A percentile compares a stretch with the other conserved stretches of the same genome.
phyloP scores from a whole-genome alignment of 1,284 basidiomycete species.

The Pseudozyma thailandica region DNA sequence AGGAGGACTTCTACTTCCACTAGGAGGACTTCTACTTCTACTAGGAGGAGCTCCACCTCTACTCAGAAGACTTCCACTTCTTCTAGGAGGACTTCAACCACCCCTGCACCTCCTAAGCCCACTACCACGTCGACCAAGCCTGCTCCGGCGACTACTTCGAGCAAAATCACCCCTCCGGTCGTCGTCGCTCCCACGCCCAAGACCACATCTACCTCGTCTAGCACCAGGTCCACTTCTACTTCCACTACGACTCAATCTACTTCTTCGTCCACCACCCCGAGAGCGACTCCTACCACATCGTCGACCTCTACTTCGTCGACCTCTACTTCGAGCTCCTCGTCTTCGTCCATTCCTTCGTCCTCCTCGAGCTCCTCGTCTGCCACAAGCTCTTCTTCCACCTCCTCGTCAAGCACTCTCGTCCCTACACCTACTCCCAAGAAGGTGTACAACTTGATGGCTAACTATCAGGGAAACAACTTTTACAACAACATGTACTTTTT shows the following conservation, averaged over 20 bases:
- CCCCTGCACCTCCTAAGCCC: conserved; percentile 1
- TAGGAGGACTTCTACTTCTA: conserved; percentile 4
- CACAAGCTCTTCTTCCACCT: conserved; percentile 5
- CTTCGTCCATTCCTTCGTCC: conserved; percentile 1
- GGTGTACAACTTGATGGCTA: conserved; percentile 37
- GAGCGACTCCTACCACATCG: neutral
- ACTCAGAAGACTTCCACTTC: no score
- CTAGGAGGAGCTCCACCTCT: conserved; percentile 6
- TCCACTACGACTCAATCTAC: neutral
- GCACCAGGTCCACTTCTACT: conserved; percentile 2
- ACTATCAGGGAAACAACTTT: conserved; percentile 50
- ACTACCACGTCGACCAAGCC: conserved; percentile 9
- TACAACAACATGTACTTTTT: conserved; percentile 59
- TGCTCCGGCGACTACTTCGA: conserved; percentile 6
- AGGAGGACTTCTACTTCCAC: conserved; percentile 3
- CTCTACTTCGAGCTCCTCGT: neutral
- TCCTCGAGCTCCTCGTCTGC: neutral
- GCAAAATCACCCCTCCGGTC: neutral
- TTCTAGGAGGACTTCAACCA: no score
- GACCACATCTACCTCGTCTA: conserved; percentile 6
- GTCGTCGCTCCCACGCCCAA: conserved; percentile 3
- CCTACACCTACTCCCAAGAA: conserved; percentile 36
- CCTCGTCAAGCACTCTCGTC: conserved; percentile 18
- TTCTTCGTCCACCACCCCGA: neutral
- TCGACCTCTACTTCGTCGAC: conserved; percentile 2